Conservation (phyloP, 2,329 filamentous ascomycete species). For the Clathrospora elynae region DNA sequence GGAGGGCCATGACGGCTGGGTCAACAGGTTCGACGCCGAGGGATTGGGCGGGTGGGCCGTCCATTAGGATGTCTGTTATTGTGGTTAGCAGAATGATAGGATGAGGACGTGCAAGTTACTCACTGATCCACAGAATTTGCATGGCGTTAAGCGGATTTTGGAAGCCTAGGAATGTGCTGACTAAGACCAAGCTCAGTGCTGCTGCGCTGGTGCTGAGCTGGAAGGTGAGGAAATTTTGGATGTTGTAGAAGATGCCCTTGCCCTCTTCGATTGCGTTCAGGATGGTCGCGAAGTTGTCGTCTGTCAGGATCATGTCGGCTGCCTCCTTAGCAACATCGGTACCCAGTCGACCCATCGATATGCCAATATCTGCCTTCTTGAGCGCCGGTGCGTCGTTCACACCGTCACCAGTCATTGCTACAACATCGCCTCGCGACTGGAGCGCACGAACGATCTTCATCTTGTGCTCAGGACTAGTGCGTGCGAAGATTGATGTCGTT, state of each 20-base stretch:
- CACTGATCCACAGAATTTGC: conserved; percentile 99
- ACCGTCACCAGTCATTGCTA: conserved; percentile 98
- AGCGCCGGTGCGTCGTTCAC: conserved; percentile 97
- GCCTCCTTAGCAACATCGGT: conserved; percentile 98
- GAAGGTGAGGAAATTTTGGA: conserved; percentile 98
- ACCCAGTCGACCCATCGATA: conserved; percentile 92
- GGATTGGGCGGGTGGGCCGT: conserved; percentile 95
- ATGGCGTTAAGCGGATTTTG: conserved; percentile 97
- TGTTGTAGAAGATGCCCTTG: conserved; percentile 99
- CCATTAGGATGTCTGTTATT: conserved; percentile 92
- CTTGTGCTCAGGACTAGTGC: conserved; percentile 96
- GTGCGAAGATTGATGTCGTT: conserved; percentile 90
- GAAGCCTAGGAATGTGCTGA: conserved; percentile 91
- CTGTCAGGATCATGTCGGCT: conserved; percentile 89
- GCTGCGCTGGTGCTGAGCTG: conserved; percentile 97
- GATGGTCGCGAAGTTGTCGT: conserved; percentile 90
- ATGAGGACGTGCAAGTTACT: conserved; percentile 48
- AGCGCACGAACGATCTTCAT: conserved; percentile 93
- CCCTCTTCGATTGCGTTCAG: conserved; percentile 96
- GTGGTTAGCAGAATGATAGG: conserved; percentile 22
- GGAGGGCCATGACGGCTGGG: conserved; percentile 88
- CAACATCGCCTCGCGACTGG: conserved; percentile 90
- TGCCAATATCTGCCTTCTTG: conserved; percentile 97
- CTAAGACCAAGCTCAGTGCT: conserved; percentile 83
- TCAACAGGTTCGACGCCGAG: conserved; percentile 95